A percentile compares a stretch with the other conserved stretches of the same genome.
Evolutionary conservation across 768 basidiomycete genomes (phyloP).

Genomic region (Gyrodon lividus): DNA sequence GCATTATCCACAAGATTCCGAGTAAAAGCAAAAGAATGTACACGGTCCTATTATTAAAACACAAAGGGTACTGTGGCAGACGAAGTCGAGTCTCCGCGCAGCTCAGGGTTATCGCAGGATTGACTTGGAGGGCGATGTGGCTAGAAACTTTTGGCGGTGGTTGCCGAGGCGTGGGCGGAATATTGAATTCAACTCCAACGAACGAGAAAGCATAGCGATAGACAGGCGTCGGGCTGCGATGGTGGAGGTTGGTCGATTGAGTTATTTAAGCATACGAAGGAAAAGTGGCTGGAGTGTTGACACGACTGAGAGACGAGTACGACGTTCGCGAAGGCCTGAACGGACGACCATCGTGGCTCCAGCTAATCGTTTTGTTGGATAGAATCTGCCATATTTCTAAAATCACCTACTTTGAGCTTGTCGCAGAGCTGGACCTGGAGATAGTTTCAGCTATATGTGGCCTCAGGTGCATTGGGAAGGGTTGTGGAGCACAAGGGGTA

Average conservation of each 20-base stretch:
- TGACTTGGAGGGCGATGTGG: background rate
- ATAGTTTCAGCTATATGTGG: constrained; percentile 21
- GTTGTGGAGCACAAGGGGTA: constrained; percentile 25
- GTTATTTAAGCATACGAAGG: constrained; percentile 22
- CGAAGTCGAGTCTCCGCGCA: background rate
- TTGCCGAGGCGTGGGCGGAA: constrained; percentile 5
- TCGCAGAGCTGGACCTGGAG: constrained; percentile 34
- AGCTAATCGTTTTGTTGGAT: constrained; percentile 20
- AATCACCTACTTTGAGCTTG: constrained; percentile 31
- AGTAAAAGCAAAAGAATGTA: constrained; percentile 33
- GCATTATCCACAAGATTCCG: constrained; percentile 22
- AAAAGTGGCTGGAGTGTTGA: constrained; percentile 14
- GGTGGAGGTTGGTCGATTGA: background rate
- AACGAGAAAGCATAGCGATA: constrained; percentile 22
- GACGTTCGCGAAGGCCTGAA: constrained; percentile 15
- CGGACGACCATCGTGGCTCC: constrained; percentile 28
- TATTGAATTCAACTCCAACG: background rate
- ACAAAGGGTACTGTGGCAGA: constrained; percentile 13
- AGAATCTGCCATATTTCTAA: background rate
- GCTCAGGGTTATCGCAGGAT: constrained; percentile 21
- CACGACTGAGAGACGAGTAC: constrained; percentile 13
- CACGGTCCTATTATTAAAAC: constrained; percentile 29
- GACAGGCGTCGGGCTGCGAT: constrained; percentile 2
- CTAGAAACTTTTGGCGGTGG: background rate
- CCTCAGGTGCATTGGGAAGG: constrained; percentile 15